Evolutionary conservation across 768 basidiomycete genomes (phyloP), one percentile per base, ranked within the genome.

Genomic region (Clavulina sp.): DNA sequence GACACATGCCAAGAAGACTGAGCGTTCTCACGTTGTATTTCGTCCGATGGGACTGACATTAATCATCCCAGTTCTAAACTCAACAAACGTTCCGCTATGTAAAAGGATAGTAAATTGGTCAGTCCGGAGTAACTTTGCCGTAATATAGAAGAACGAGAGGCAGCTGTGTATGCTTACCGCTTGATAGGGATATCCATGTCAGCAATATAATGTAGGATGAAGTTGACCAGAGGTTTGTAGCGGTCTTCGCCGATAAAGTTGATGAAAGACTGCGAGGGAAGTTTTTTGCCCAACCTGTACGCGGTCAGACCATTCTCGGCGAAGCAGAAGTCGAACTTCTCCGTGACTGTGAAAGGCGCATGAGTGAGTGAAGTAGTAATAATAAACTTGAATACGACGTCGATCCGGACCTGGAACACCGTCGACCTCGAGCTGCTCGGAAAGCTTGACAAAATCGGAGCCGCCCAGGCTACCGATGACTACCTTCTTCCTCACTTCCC

Each of bases 51-150:
- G 95, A 58, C 84, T 91, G 57, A 99, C 80, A 60, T 99, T 99
- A 63, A 96, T 72, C 95, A 99, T 99, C 6, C 95, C 93, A 53
- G 80, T 87, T 48, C 95, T 76, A 68, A 91, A 97, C 67, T 99
- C 95, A 56, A 97, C 70, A 60, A 99, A 99, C 1, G 95, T 99
- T 43, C 95, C 95, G 44, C 95, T 83, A 52, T 30, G n/a, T n/a
- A n/a, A n/a, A n/a, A n/a, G n/a, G 13, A 47, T 52, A 32, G 48
- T 51, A 31, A 41, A 52, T 28, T 31, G 31, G 47, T 19, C 3
- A n/a, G n/a, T n/a, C n/a, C n/a, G 41, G 18, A 51, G 53, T 55
- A 19, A 52, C 53, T 23, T n/a, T 29, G 19, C 13, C 18, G 32
- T 29, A 19, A 38, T n/a, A 24, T 7, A 30, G 32, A 7, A n/a